Conservation (phyloP, 73 alveolate species). For the Durusdinium trenchii region DNA sequence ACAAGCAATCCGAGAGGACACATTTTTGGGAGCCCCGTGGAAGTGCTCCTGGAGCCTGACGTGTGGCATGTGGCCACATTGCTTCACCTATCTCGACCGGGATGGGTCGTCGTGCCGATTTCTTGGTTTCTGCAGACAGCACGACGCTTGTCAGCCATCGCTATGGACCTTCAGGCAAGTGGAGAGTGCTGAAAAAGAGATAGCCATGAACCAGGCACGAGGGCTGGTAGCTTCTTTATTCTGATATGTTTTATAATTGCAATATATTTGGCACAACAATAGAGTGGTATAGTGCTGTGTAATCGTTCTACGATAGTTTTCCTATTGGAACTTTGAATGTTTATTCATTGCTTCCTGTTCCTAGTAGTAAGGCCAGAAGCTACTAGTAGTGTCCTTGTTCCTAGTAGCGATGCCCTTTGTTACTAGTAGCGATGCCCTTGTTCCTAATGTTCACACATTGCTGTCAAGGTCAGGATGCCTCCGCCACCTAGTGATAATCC, state of each 20-base stretch:
- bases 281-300: too few species aligned
- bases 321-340: too few species aligned
- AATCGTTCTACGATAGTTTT: too few species aligned
- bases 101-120: conserved; percentile 22
- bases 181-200: neutral
- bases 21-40: conserved; percentile 30
- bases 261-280: too few species aligned
- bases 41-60: conserved; percentile 14
- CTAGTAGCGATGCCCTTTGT: too few species aligned
- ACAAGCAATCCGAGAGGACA: too few species aligned
- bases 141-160: neutral
- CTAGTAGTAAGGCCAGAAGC: too few species aligned
- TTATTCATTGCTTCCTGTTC: too few species aligned
- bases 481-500: neutral
- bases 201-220: conserved; percentile 30
- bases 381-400: too few species aligned
- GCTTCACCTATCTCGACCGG: conserved; percentile 35
- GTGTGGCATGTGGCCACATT: conserved; percentile 38
- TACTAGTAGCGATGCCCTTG: too few species aligned
- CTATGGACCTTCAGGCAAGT: neutral
- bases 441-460: too few species aligned
- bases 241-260: neutral
- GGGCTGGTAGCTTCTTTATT: neutral
- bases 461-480: conserved; percentile 24
- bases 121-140: neutral